Evolutionary conservation across 495 filamentous ascomycete genomes (phyloP).

Genomic region (Sordaria brevicollis): DNA sequence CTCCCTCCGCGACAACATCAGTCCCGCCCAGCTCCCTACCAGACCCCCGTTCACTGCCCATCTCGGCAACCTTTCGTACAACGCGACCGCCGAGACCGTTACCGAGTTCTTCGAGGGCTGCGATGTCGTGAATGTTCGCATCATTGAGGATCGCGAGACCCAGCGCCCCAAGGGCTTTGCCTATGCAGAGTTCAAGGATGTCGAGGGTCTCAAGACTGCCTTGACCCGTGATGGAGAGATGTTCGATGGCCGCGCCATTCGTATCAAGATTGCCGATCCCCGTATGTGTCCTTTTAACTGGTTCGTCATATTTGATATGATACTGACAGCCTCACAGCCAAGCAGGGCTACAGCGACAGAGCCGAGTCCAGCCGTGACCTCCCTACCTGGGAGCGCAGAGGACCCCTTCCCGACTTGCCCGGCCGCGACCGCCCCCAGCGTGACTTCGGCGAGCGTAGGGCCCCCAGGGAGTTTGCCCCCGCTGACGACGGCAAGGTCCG

Average conservation of each 20-base stretch:
- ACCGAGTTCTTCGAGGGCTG: slow-evolving; percentile 78
- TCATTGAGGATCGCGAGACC: slow-evolving; percentile 90
- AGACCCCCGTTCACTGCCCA: slow-evolving; percentile 93
- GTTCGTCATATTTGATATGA: neutral
- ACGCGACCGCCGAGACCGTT: slow-evolving; percentile 71
- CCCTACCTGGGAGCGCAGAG: slow-evolving; percentile 75
- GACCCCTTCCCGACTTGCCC: slow-evolving; percentile 69
- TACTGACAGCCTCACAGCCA: slow-evolving; percentile 46
- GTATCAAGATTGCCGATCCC: slow-evolving; percentile 53
- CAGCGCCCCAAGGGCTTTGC: slow-evolving; percentile 93
- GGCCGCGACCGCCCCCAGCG: slow-evolving; percentile 40
- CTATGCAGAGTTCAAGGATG: slow-evolving; percentile 84
- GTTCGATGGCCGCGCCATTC: slow-evolving; percentile 78
- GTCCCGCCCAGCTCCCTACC: slow-evolving; percentile 57
- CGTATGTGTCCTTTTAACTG: slow-evolving; percentile 19
- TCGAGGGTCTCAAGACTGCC: slow-evolving; percentile 86
- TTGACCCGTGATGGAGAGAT: slow-evolving; percentile 66
- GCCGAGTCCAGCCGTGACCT: slow-evolving; percentile 49
- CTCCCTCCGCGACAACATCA: slow-evolving; percentile 60
- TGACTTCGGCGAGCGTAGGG: slow-evolving; percentile 32
- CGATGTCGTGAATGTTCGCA: slow-evolving; percentile 76
- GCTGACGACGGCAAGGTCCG: slow-evolving; percentile 71
- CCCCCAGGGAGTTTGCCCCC: slow-evolving; percentile 22
- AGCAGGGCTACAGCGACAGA: slow-evolving; percentile 46
- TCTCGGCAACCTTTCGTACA: slow-evolving; percentile 92